phyloP scores from a whole-genome alignment of 1,284 basidiomycete species.

The Trametes polyzona region DNA sequence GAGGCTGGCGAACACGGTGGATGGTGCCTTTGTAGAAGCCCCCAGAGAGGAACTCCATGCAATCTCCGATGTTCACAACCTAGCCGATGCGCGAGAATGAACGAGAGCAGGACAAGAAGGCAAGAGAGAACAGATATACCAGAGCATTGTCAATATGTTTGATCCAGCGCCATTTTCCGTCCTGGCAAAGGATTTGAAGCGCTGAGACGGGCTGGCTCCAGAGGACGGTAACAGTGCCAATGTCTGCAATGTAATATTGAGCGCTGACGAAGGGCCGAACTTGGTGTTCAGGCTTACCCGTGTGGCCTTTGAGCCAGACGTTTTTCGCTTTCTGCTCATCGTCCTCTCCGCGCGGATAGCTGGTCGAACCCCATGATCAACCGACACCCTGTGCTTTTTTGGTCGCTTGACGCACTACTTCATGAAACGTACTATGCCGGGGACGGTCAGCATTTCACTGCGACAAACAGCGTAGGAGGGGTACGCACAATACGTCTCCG shows the following conservation, averaged over 20 bases:
- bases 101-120: not conserved
- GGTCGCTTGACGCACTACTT: slow-evolving; percentile 36
- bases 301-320: slow-evolving; percentile 44
- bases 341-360: slow-evolving; percentile 42
- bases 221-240: slow-evolving; percentile 56
- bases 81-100: slow-evolving; percentile 17
- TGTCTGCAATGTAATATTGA: slow-evolving; percentile 40
- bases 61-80: slow-evolving; percentile 64
- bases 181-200: slow-evolving; percentile 55
- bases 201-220: slow-evolving; percentile 63
- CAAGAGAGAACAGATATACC: slow-evolving; percentile 34
- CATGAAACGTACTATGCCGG: slow-evolving; percentile 36
- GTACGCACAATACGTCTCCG: slow-evolving; percentile 36
- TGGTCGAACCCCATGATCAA: slow-evolving; percentile 4
- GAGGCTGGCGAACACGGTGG: slow-evolving; percentile 48
- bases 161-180: slow-evolving; percentile 61
- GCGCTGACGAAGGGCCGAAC: not conserved
- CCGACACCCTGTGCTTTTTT: not conserved
- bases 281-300: not conserved
- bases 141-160: slow-evolving; percentile 62
- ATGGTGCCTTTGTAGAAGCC: slow-evolving; percentile 45
- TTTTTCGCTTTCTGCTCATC: slow-evolving; percentile 56
- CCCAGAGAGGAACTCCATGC: slow-evolving; percentile 58
- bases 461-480: no score
- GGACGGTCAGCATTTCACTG: no score